These are phyloP conservation scores for Helicostylum pulchrum DNA, from an alignment of 192 early-diverging fungal genomes.

Conservation along the genomic window DNA sequence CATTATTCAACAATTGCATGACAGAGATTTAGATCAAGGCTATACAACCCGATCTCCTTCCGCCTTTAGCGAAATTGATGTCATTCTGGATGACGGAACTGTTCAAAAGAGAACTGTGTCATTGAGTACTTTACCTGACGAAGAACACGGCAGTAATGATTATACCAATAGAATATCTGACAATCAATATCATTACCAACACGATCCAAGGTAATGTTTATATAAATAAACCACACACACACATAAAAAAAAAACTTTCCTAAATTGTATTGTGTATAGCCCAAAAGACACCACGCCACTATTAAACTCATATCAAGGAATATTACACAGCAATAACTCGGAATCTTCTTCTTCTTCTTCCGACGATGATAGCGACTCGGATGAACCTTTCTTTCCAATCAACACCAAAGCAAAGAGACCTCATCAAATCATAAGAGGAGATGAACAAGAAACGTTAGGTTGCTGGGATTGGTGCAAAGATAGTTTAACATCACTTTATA, in stretches of 20 bases:
- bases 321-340: neutral
- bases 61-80: slow-evolving; percentile 18
- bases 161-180: neutral
- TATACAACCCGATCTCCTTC: neutral
- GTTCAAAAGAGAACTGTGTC: slow-evolving; percentile 31
- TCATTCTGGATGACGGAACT: slow-evolving; percentile 38
- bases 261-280: slow-evolving; percentile 5
- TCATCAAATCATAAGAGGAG: neutral
- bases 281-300: slow-evolving; percentile 13
- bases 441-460: neutral
- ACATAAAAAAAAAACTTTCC: neutral
- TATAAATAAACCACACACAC: too few species aligned
- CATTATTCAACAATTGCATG: neutral
- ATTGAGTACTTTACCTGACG: slow-evolving; percentile 34
- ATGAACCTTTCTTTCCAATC: slow-evolving; percentile 22
- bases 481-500: neutral
- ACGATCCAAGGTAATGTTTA: neutral
- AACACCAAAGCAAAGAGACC: neutral
- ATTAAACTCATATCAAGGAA: slow-evolving; percentile 8
- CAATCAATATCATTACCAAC: neutral
- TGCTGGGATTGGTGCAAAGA: neutral
- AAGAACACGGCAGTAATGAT: neutral
- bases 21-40: too few species aligned
- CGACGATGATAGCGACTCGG: slow-evolving; percentile 17
- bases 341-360: slow-evolving; percentile 2